Base-by-base conservation (phyloP, 169 alveolate species). In the Besnoitia besnoiti region DNA sequence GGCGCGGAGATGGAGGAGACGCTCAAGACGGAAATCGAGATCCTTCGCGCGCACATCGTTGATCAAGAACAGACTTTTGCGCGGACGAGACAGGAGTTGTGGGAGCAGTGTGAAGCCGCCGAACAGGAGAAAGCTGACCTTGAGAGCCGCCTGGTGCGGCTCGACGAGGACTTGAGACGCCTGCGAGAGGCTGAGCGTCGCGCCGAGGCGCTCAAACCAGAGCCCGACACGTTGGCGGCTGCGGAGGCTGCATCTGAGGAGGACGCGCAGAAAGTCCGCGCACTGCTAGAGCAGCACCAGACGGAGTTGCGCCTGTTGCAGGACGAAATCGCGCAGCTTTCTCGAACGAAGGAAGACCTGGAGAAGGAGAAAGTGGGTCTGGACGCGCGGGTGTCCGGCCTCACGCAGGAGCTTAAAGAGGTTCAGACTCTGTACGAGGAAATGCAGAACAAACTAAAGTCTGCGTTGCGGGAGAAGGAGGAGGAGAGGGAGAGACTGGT, bases 401-500 rank as follows among this genome's bases (percentile, higher is more conserved):
- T 37, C 0, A 67, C 8, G 44, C 80, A 67, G 44, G 47, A 67
- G 42, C 47, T n/a, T 19, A 44, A 10, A n/a, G 46, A 35, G 33
- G 47, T 67, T 30, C 80, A 67, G 80, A 30, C 40, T 5, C 80
- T 67, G 80, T 67, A 67, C 80, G 40, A 67, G 33, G 47, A 67
- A 24, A 67, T 67, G 40, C 47, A 67, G 40, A 37, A 33, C 47
- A n/a, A 67, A 19, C 80, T 67, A 7, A 8, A 21, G 27, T 39
- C 46, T 21, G 80, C 80, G 21, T 30, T 67, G 16, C 40, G 27
- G 10, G 44, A 33, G 40, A 67, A 67, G 80, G 80, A 67, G 44
- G 40, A n/a, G n/a, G 47, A 33, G 33, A 24, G 14, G 3, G 80
- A 39, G 80, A 0, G 42, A n/a, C 80, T 67, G 10, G 14, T 67